Evolutionary conservation across 371 early-diverging fungal species (phyloP).

Genomic region (Apophysomyces ossiformis): DNA sequence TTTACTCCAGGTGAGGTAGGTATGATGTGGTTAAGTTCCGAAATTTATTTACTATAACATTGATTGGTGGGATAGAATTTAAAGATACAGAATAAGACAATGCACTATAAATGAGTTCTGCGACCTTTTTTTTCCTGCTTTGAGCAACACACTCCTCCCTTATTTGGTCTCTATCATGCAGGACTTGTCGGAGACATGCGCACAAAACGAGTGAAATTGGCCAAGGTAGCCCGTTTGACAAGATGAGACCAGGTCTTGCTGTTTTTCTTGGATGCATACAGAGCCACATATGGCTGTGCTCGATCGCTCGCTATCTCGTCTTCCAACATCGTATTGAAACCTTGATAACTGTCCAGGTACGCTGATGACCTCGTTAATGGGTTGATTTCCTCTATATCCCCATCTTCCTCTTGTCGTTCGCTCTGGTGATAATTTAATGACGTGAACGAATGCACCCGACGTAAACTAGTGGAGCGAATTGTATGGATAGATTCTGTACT

Average conservation of each 20-base stretch:
- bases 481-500: conserved; percentile 11
- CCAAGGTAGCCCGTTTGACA: conserved; percentile 18
- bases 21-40: too few species aligned
- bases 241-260: conserved; percentile 29
- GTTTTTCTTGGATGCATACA: conserved; percentile 26
- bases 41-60: too few species aligned
- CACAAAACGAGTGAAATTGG: conserved; percentile 11
- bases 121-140: too few species aligned
- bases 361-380: background rate
- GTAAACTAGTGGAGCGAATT: conserved; percentile 1
- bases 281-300: conserved; percentile 19
- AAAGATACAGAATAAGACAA: too few species aligned
- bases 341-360: conserved; percentile 13
- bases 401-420: conserved; percentile 1
- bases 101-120: too few species aligned
- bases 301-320: conserved; percentile 20
- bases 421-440: background rate
- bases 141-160: too few species aligned
- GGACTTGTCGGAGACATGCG: background rate
- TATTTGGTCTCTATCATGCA: background rate
- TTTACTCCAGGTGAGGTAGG: too few species aligned
- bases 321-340: conserved; percentile 13
- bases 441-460: background rate
- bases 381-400: background rate
- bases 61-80: too few species aligned